Conservation (phyloP, 331 rosid species). For the Erythrophleum ivorense region DNA sequence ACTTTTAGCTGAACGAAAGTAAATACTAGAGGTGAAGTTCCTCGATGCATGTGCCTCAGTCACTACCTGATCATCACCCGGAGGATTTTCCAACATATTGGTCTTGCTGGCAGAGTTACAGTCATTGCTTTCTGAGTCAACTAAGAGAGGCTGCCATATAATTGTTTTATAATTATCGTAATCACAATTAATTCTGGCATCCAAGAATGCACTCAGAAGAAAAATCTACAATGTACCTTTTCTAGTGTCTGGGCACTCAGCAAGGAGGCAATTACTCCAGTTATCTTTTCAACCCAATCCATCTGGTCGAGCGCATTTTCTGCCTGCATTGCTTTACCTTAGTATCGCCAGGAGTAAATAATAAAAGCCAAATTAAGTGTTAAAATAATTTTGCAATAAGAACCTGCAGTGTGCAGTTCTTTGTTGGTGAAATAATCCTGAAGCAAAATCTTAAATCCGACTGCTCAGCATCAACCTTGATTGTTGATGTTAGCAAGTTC, state of each 20-base stretch:
- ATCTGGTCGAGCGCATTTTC: slow-evolving; percentile 76
- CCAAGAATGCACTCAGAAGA: slow-evolving; percentile 20
- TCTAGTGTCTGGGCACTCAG: slow-evolving; percentile 65
- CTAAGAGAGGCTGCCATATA: slow-evolving; percentile 52
- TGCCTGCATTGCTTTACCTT: slow-evolving; percentile 59
- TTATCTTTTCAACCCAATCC: slow-evolving; percentile 86
- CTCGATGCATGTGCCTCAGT: slow-evolving; percentile 38
- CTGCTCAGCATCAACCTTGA: slow-evolving; percentile 78
- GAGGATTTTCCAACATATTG: slow-evolving; percentile 35
- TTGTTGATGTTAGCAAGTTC: slow-evolving; percentile 76
- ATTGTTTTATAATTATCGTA: slow-evolving; percentile 34
- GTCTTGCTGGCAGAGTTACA: slow-evolving; percentile 26
- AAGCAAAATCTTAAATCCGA: slow-evolving; percentile 81
- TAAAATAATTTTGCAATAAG: slow-evolving; percentile 26
- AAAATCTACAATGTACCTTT: slow-evolving; percentile 50
- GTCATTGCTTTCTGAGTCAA: slow-evolving; percentile 43
- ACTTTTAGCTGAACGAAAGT: slow-evolving; percentile 49
- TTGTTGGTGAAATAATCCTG: slow-evolving; percentile 73
- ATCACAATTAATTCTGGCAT: slow-evolving; percentile 35
- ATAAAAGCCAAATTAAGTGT: slow-evolving; percentile 21
- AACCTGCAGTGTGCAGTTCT: slow-evolving; percentile 76
- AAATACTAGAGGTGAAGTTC: slow-evolving; percentile 35
- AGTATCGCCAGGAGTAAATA: slow-evolving; percentile 9
- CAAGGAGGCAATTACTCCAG: slow-evolving; percentile 74
- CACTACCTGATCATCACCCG: slow-evolving; percentile 39